Evolutionary conservation across 352 stramenopile species (phyloP).

Genomic region (Phytophthora pistaciae): DNA sequence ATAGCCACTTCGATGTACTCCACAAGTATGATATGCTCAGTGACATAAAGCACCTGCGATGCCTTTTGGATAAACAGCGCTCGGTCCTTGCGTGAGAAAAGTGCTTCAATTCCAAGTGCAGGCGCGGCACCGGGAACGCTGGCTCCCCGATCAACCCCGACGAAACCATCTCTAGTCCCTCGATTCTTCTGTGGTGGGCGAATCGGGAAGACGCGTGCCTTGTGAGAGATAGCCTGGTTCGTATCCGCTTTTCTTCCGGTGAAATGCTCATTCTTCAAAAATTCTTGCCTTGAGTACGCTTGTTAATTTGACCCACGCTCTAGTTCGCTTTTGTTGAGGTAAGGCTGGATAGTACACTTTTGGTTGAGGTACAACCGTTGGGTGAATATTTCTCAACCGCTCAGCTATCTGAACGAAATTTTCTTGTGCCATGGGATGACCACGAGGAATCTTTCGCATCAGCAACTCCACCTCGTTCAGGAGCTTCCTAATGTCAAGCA

Average conservation of each 20-base stretch:
- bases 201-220: not conserved
- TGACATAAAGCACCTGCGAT: not conserved
- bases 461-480: not conserved
- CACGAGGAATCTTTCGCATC: not conserved
- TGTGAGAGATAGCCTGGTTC: not conserved
- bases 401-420: not conserved
- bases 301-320: not conserved
- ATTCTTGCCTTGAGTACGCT: not conserved
- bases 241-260: not conserved
- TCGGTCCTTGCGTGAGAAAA: not conserved
- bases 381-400: not conserved
- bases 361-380: not conserved
- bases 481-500: not conserved
- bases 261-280: not conserved
- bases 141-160: not conserved
- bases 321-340: not conserved
- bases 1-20: not conserved
- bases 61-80: not conserved
- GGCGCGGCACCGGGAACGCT: not conserved
- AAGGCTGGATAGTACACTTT: not conserved
- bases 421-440: not conserved
- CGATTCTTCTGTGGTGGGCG: not conserved
- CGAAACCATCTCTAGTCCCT: not conserved
- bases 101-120: not conserved
- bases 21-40: not conserved